A percentile compares a stretch with the other conserved stretches of the same genome.
Evolutionary conservation across 2,329 filamentous ascomycete species (phyloP).

Genomic region (Fusarium incarnatum): DNA sequence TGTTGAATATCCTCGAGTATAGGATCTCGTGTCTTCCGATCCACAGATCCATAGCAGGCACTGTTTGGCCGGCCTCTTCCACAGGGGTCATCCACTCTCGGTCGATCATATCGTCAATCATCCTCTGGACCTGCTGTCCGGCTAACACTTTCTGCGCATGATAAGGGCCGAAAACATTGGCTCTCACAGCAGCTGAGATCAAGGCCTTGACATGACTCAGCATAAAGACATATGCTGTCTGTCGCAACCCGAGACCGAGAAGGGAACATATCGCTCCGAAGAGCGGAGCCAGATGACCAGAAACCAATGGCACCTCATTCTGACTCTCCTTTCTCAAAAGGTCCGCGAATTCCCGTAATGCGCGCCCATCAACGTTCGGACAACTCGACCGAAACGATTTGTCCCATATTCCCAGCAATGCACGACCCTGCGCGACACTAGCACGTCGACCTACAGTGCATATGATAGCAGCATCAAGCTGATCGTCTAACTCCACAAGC

Average conservation of each 20-base stretch:
- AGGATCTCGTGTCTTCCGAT: constrained; percentile 84
- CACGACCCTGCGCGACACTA: constrained; percentile 79
- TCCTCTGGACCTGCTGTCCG: constrained; percentile 64
- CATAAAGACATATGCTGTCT: constrained; percentile 80
- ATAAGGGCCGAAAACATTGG: constrained; percentile 83
- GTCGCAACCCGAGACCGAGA: constrained; percentile 69
- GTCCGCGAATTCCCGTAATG: constrained; percentile 52
- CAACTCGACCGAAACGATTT: constrained; percentile 67
- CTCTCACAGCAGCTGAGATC: constrained; percentile 79
- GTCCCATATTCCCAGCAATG: constrained; percentile 81
- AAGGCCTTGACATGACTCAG: constrained; percentile 81
- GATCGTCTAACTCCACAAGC: constrained; percentile 75
- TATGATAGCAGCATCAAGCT: constrained; percentile 78
- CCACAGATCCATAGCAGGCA: constrained; percentile 85
- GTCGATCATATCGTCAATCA: constrained; percentile 69
- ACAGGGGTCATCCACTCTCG: constrained; percentile 69
- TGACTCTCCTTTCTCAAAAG: constrained; percentile 49
- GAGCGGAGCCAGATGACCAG: constrained; percentile 77
- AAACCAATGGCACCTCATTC: constrained; percentile 57
- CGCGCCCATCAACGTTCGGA: constrained; percentile 43
- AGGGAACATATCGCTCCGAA: constrained; percentile 74
- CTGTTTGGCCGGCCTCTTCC: constrained; percentile 77
- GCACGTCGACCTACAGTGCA: constrained; percentile 84
- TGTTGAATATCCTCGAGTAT: constrained; percentile 90
- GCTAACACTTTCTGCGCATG: constrained; percentile 81